phyloP scores from a whole-genome alignment of 164 flowering plant species.

The Saururus chinensis region DNA sequence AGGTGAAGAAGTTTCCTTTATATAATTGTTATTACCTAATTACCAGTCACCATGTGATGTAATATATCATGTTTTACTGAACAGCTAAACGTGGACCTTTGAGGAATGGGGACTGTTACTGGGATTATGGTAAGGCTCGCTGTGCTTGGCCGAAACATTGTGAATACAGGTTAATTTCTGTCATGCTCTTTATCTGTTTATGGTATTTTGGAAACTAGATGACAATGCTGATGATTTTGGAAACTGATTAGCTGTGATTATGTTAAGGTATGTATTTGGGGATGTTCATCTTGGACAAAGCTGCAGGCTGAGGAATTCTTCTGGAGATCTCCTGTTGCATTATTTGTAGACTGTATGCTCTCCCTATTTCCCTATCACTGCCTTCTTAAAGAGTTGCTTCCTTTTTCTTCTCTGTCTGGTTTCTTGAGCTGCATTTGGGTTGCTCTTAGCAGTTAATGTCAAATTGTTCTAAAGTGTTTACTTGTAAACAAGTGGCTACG shows the following conservation, averaged over 20 bases:
- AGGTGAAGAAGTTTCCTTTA: slow-evolving; percentile 30
- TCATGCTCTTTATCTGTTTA: slow-evolving; percentile 1
- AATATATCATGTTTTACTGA: slow-evolving; percentile 1
- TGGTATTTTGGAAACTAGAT: not conserved
- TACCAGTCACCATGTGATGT: not conserved
- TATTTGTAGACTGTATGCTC: slow-evolving; percentile 38
- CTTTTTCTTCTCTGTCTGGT: not conserved
- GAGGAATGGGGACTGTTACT: slow-evolving; percentile 88
- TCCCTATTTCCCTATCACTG: not conserved
- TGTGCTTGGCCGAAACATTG: slow-evolving; percentile 92
- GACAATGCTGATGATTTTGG: not conserved
- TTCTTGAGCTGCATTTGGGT: not conserved
- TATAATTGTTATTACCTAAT: not conserved
- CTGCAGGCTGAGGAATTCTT: slow-evolving; percentile 71
- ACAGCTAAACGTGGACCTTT: slow-evolving; percentile 92
- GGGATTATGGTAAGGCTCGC: slow-evolving; percentile 99
- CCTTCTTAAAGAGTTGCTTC: not conserved
- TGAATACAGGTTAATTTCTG: slow-evolving; percentile 68
- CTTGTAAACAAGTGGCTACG: not conserved
- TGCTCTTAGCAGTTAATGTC: not conserved
- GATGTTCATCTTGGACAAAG: slow-evolving; percentile 98
- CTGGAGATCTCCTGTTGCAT: slow-evolving; percentile 42
- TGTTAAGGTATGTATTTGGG: slow-evolving; percentile 77
- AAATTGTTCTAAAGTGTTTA: not conserved
- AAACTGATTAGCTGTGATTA: not conserved